Base-by-base conservation (phyloP, 176 grass and related monocot species). In the Melocanna baccifera region DNA sequence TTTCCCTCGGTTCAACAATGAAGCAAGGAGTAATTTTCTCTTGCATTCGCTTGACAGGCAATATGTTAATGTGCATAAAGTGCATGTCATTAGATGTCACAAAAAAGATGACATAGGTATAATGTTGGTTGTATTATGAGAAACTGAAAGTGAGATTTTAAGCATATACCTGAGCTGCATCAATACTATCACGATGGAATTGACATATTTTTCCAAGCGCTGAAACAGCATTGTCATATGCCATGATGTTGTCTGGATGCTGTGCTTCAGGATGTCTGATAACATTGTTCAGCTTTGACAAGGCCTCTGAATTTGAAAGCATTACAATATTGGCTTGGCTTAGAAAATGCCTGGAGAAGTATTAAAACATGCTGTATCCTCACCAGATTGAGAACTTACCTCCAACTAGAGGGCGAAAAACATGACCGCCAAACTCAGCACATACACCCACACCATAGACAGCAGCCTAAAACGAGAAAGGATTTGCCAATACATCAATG, bases 371-470 rank as follows among this genome's bases (percentile, higher is more conserved):
- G 15, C 1, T 42, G 56, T 32, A 78, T 23, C 19, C 7, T 25
- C 18, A 8, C 2, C 22, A 25, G 32, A 73, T 57, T n/a, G 69
- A 28, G 11, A 81, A 51, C 41, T 23, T 91, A 99, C 97, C 93
- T 99, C 93, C 93, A 74, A 99, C 93, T 76, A 99, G 75, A 91
- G 93, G 91, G 30, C 91, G 86, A 40, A 99, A 96, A 58, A 91
- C 88, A 84, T 83, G 84, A 79, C 91, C 88, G 12, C 97, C 97
- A 89, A 90, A 99, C 82, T 99, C 93, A 63, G 97, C 97, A 82
- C 97, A 99, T 78, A 99, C 93, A 56, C 97, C 97, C 53, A 99
- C 88, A 74, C 97, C 97, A 86, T 99, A 99, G 46, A 99, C 93
- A 79, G 97, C 97, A 92, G 97, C 97, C 97, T 99, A 62, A 62